Percentiles rank a stretch among this genome's conserved stretches.
Conservation (phyloP, 352 stramenopile species). For the Hyaloperonospora arabidopsidis region DNA sequence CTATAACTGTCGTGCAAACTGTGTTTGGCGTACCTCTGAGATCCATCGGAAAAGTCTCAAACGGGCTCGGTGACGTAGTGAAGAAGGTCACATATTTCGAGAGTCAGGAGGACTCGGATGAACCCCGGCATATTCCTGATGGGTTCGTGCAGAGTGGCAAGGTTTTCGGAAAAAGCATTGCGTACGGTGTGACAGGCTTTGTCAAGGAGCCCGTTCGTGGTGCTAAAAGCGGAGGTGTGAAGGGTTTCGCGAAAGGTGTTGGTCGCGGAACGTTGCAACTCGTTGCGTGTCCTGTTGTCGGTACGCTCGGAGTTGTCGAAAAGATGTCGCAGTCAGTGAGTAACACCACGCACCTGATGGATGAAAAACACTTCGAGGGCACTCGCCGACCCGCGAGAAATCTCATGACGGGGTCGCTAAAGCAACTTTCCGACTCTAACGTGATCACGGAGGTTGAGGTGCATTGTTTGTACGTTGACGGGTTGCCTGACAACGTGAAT, state of each 20-base stretch:
- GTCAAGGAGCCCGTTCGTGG: constrained; percentile 78
- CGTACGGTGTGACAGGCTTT: constrained; percentile 65
- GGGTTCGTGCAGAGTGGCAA: constrained; percentile 67
- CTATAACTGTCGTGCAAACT: constrained; percentile 71
- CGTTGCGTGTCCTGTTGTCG: constrained; percentile 72
- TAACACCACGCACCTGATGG: constrained; percentile 83
- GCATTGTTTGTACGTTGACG: constrained; percentile 62
- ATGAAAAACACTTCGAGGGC: constrained; percentile 72
- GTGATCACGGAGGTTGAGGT: constrained; percentile 83
- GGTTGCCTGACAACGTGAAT: constrained; percentile 58
- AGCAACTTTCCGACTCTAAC: constrained; percentile 72
- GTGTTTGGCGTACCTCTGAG: constrained; percentile 66
- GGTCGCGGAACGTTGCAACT: constrained; percentile 72
- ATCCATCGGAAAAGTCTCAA: constrained; percentile 78
- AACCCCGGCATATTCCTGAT: constrained; percentile 71
- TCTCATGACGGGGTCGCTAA: constrained; percentile 45
- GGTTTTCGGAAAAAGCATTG: constrained; percentile 72
- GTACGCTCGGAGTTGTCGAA: constrained; percentile 73
- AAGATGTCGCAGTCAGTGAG: constrained; percentile 76
- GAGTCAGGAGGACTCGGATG: constrained; percentile 58
- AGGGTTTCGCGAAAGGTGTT: constrained; percentile 78
- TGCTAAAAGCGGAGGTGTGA: constrained; percentile 60
- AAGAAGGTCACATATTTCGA: constrained; percentile 81
- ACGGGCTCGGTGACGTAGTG: constrained; percentile 75
- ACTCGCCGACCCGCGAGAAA: constrained; percentile 70